Base-by-base conservation (phyloP, 352 stramenopile species). In the Thraustotheca clavata region DNA sequence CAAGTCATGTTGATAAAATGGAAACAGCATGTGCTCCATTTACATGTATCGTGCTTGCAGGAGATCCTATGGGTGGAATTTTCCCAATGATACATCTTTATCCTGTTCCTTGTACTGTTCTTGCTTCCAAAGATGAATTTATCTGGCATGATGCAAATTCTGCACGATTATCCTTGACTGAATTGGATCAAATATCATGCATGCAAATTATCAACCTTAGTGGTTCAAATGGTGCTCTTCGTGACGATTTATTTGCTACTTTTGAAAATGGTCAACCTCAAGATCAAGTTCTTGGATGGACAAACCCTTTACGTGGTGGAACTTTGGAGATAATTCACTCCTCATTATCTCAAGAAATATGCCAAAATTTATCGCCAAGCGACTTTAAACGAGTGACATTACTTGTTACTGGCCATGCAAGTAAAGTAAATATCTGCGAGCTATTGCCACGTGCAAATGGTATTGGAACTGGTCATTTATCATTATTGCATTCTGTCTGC, bases 271-370 rank as follows among this genome's bases (percentile, higher is more conserved):
- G n/a, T n/a, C 36, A 20, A 29, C 41, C 29, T 22, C 22, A 24
- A 22, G 31, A 16, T 16, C 14, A 16, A 14, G 4, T 65, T 11
- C 14, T 11, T 22, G 27, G n/a, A 9, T 65, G 57, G 57, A 76
- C 85, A 24, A 88, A 77, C 77, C 83, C 83, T 0, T 73, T 89
- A 40, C 86, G 80, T n/a, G 83, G 83, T 0, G 80, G 80, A 7
- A 81, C 68, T 27, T 49, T 86, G 26, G 36, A 76, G 1, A 76
- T 88, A 36, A 35, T 76, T 1, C 75, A 89, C 38, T 77, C 83
- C 1, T 61, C 83, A 50, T 49, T 86, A 24, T 79, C 57, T 8
- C 12, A 26, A 11, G 68, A 47, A 8, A 68, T 47, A 0, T 41
- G 74, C 22, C 46, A 62, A 8, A 62, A 62, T 12, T 71, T 67